phyloP scores from a whole-genome alignment of 192 early-diverging fungal species.

The Coemansia sp. region DNA sequence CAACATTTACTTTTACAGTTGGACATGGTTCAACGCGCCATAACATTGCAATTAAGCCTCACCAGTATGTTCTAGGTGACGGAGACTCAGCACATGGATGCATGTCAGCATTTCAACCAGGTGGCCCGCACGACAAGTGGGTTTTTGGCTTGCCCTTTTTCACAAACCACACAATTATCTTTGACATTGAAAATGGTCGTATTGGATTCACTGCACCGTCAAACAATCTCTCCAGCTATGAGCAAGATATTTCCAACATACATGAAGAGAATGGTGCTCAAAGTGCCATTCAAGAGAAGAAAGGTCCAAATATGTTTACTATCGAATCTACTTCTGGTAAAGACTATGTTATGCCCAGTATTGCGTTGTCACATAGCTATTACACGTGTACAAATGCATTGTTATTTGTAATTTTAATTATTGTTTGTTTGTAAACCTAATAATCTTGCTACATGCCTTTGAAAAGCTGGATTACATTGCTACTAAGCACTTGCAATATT shows the following conservation, averaged over 20 bases:
- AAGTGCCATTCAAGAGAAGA: no score
- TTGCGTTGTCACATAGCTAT: no score
- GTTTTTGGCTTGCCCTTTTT: constrained; percentile 48
- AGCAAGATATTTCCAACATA: neutral
- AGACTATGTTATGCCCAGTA: no score
- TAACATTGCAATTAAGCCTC: constrained; percentile 22
- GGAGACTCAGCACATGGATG: constrained; percentile 39
- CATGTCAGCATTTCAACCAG: constrained; percentile 52
- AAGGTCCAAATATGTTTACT: no score
- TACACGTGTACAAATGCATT: no score
- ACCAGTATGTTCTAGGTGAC: constrained; percentile 46
- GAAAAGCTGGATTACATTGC: no score
- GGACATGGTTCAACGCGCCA: neutral
- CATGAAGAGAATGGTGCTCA: neutral
- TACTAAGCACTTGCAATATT: no score
- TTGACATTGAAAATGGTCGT: constrained; percentile 42
- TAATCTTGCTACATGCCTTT: no score
- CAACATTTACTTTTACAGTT: constrained; percentile 32
- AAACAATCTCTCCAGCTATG: neutral
- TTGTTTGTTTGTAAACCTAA: no score
- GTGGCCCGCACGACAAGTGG: constrained; percentile 46
- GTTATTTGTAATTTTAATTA: no score
- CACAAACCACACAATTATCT: constrained; percentile 39
- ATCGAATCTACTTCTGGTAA: no score
- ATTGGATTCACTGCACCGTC: constrained; percentile 25